Evolutionary conservation across 345 rosid species (phyloP), one percentile per base, ranked within the genome.

Genomic region (Clausena lansium): DNA sequence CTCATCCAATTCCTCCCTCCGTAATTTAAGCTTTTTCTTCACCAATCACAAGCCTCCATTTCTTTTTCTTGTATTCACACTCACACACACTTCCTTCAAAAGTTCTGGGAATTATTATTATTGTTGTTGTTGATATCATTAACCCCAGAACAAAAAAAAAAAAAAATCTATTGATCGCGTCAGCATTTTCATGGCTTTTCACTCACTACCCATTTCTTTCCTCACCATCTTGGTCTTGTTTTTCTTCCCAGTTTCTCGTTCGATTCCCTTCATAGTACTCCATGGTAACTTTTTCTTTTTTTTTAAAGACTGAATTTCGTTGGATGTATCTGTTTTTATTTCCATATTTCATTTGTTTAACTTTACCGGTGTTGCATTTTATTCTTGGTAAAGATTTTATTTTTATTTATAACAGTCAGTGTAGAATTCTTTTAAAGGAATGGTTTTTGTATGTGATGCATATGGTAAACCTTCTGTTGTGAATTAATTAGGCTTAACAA

Each of bases 201-300:
- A 63, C 82, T 62, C 67, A 6, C 73, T 80, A 39, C 71, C 57
- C 62, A 2, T 50, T 50, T 27, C 25, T 8, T 64, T 71, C 9
- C 1, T 81, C 33, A 61, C 85, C 54, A 20, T 78, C 20, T 25
- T 83, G 33, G 22, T 68, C 57, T 82, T 82, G 27, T 50, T 69
- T 64, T 59, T 72, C 63, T 20, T 84, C 71, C 86, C 88, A 5
- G 77, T 85, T 77, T 84, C 89, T 63, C 70, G 76, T 72, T 87
- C 93, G 20, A 60, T 88, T 69, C 98, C 98, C 50, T 93, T 93
- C 77, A 78, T 93, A 47, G 82, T 93, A 67, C 84, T 93, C 76
- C 98, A 93, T 80, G 97, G 98, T 76, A 86, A 81, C 6, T 30
- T 59, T 8, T 33, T 45, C 9, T 27, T 14, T 25, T 38, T 61